A percentile compares a stretch with the other conserved stretches of the same genome.
These are phyloP conservation scores for Penicillium canariense DNA, from an alignment of 495 filamentous ascomycete species.

Conservation along the genomic window DNA sequence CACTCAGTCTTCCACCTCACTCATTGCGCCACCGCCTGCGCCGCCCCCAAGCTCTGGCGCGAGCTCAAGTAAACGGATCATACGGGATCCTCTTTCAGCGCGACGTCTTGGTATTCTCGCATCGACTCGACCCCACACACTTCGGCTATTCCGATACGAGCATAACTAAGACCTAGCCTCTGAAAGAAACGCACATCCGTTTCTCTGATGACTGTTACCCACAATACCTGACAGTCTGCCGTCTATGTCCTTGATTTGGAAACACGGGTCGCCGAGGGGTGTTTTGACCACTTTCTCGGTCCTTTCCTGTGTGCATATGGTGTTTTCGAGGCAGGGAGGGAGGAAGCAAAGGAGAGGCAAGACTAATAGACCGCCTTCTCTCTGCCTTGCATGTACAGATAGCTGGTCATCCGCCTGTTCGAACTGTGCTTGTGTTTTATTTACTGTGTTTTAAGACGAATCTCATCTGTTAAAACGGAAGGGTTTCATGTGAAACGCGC, in stretches of 20 bases:
- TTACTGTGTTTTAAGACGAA: slow-evolving; percentile 33
- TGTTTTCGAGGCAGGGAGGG: slow-evolving; percentile 29
- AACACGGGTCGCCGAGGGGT: slow-evolving; percentile 16
- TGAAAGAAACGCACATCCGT: slow-evolving; percentile 16
- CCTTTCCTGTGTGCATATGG: slow-evolving; percentile 29
- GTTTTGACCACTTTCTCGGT: slow-evolving; percentile 8
- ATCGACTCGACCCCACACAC: slow-evolving; percentile 7
- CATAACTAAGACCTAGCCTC: slow-evolving; percentile 4
- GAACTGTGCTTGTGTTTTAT: slow-evolving; percentile 41
- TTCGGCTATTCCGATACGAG: slow-evolving; percentile 11
- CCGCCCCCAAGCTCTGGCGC: slow-evolving; percentile 92
- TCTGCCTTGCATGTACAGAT: slow-evolving; percentile 51
- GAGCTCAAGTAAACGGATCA: slow-evolving; percentile 72
- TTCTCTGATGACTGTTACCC: slow-evolving; percentile 24
- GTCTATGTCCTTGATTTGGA: slow-evolving; percentile 23
- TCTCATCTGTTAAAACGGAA: slow-evolving; percentile 35
- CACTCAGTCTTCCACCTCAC: slow-evolving; percentile 90
- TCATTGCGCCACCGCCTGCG: slow-evolving; percentile 88
- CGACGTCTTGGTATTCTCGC: slow-evolving; percentile 7
- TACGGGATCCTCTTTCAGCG: slow-evolving; percentile 10
- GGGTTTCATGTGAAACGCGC: slow-evolving; percentile 2
- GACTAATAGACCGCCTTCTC: slow-evolving; percentile 31
- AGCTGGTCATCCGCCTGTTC: slow-evolving; percentile 46
- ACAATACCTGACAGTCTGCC: slow-evolving; percentile 24
- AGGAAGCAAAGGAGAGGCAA: slow-evolving; percentile 22